Evolutionary conservation across 768 basidiomycete species (phyloP).

Genomic region (Daedaleopsis sinensis): DNA sequence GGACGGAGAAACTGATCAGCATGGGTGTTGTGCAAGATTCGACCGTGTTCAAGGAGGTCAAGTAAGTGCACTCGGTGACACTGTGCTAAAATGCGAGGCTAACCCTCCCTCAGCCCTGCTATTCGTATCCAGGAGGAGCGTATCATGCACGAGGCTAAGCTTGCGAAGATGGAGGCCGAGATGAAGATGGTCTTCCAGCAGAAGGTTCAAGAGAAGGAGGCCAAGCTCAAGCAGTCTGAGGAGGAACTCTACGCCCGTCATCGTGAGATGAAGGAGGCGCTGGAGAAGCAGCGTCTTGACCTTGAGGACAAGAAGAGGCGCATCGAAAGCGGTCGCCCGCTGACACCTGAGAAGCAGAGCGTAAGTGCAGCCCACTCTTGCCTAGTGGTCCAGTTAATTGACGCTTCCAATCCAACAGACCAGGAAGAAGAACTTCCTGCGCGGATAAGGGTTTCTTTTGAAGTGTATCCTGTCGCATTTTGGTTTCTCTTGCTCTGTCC

Average conservation of each 20-base stretch:
- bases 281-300: conserved; percentile 94
- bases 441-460: conserved; percentile 47
- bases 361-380: conserved; percentile 49
- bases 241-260: conserved; percentile 98
- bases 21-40: conserved; percentile 99
- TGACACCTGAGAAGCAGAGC: conserved; percentile 92
- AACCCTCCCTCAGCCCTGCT: conserved; percentile 70
- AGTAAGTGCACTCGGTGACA: conserved; percentile 59
- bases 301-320: conserved; percentile 98
- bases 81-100: not conserved
- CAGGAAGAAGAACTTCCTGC: conserved; percentile 78
- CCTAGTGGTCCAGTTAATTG: not conserved
- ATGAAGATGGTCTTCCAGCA: conserved; percentile 99
- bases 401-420: conserved; percentile 39
- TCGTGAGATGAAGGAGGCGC: conserved; percentile 99
- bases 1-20: conserved; percentile 91
- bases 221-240: conserved; percentile 98
- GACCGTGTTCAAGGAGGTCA: conserved; percentile 98
- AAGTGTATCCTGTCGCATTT: conserved; percentile 35
- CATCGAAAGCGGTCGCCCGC: conserved; percentile 90
- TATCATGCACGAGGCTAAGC: conserved; percentile 93
- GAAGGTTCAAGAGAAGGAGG: conserved; percentile 99
- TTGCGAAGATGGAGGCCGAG: conserved; percentile 99
- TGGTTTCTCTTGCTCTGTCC: conserved; percentile 39
- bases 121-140: conserved; percentile 97